A percentile compares a stretch with the other conserved stretches of the same genome.
Evolutionary conservation across 306 rosid species (phyloP).

Genomic region (Prunus mongolica): DNA sequence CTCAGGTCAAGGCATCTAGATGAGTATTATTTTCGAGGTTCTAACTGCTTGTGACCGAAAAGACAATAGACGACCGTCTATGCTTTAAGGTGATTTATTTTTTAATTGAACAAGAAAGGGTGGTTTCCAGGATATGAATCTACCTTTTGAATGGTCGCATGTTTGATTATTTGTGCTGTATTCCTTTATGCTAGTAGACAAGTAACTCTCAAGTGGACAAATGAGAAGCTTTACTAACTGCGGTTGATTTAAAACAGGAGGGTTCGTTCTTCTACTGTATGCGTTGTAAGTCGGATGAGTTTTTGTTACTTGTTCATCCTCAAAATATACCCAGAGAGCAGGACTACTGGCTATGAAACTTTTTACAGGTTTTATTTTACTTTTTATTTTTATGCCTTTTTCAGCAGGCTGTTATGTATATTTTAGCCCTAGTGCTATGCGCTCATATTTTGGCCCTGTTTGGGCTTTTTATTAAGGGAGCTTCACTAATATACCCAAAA

Average conservation of each 20-base stretch:
- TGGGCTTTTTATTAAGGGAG: no score
- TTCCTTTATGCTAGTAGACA: not conserved
- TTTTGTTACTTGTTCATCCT: not conserved
- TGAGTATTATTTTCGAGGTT: slow-evolving; percentile 11
- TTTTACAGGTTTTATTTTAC: not conserved
- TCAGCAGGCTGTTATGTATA: no score
- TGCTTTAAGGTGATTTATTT: slow-evolving; percentile 26
- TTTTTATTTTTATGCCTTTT: no score
- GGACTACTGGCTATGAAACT: not conserved
- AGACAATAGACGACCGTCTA: not conserved
- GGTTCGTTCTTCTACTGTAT: not conserved
- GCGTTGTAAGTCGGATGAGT: not conserved
- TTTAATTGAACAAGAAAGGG: not conserved
- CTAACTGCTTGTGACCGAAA: slow-evolving; percentile 15
- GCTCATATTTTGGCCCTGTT: no score
- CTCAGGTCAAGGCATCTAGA: slow-evolving; percentile 12
- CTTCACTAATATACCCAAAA: no score
- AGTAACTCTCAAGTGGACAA: not conserved
- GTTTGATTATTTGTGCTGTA: not conserved
- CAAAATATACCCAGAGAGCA: not conserved
- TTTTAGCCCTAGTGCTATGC: no score
- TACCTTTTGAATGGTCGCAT: not conserved
- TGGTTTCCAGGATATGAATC: not conserved
- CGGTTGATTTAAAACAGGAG: not conserved
- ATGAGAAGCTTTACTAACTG: slow-evolving; percentile 29